A percentile compares a stretch with the other conserved stretches of the same genome.
phyloP scores from a whole-genome alignment of 1,139 yeast species.

The Lipomyces yarrowii region DNA sequence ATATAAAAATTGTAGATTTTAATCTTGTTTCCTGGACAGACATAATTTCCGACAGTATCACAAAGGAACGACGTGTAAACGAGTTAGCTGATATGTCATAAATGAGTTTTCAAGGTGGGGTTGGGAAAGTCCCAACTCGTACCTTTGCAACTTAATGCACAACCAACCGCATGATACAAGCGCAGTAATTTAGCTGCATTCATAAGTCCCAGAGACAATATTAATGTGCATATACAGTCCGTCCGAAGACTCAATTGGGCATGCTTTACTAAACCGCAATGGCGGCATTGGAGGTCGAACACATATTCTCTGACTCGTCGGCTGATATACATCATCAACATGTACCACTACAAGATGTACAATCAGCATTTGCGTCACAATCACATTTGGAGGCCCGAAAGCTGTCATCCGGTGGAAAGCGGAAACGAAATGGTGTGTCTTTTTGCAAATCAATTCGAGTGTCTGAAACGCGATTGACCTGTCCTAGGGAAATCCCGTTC shows the following conservation, averaged over 20 bases:
- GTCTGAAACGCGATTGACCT: not conserved
- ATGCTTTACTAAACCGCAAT: not conserved
- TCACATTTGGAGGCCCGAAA: not conserved
- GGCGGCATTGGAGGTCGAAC: not conserved
- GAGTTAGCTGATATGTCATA: not conserved
- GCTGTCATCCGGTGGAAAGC: not conserved
- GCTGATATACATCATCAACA: not conserved
- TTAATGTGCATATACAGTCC: not conserved
- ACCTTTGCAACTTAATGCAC: not conserved
- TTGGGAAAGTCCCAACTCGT: not conserved
- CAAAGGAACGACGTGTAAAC: not conserved
- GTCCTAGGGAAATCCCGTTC: not conserved
- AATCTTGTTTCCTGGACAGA: constrained; percentile 16
- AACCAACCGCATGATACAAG: not conserved
- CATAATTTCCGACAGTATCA: not conserved
- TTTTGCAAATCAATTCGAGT: not conserved
- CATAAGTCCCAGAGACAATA: not conserved
- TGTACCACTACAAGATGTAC: not conserved
- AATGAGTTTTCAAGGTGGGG: not conserved
- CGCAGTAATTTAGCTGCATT: not conserved
- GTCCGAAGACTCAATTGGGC: constrained; percentile 3
- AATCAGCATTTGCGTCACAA: not conserved
- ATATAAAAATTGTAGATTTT: constrained; percentile 22
- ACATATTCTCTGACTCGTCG: not conserved
- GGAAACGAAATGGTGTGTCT: not conserved